These are phyloP conservation scores for Coemansia sp. DNA, from an alignment of 192 early-diverging fungal genomes.

Conservation along the genomic window DNA sequence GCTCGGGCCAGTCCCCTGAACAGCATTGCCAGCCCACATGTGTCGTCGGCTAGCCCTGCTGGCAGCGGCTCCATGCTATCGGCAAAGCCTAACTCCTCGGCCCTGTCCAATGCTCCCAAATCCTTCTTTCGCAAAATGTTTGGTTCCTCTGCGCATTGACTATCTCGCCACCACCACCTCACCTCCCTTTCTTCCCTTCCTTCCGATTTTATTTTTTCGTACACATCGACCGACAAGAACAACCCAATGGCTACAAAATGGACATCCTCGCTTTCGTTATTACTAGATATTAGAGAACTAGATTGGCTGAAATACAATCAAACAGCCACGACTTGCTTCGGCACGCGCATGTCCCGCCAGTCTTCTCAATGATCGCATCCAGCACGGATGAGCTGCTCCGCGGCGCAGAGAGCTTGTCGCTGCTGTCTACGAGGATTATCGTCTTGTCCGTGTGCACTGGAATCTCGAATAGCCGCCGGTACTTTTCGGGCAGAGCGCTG, in stretches of 20 bases:
- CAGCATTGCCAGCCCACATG: slow-evolving; percentile 2
- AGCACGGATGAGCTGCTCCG: no score
- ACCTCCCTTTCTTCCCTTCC: no score
- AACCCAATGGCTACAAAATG: background rate
- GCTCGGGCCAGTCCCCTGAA: slow-evolving; percentile 28
- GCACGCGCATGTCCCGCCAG: slow-evolving; percentile 20
- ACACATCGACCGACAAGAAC: background rate
- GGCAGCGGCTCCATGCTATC: slow-evolving; percentile 13
- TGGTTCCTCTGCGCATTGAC: slow-evolving; percentile 42
- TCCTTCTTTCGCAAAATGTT: slow-evolving; percentile 57
- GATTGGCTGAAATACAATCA: slow-evolving; percentile 46
- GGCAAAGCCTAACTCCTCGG: slow-evolving; percentile 12
- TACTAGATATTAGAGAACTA: slow-evolving; percentile 4
- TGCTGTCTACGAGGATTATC: slow-evolving; percentile 26
- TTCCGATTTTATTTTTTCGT: no score
- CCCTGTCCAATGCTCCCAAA: slow-evolving; percentile 7
- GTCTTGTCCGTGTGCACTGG: background rate
- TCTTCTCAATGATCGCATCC: slow-evolving; percentile 5
- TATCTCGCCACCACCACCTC: no score
- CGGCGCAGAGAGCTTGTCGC: no score
- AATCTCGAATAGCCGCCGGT: slow-evolving; percentile 27
- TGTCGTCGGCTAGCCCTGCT: slow-evolving; percentile 14
- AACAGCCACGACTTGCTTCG: slow-evolving; percentile 50
- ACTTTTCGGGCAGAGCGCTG: slow-evolving; percentile 15
- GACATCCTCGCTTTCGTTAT: background rate